Conservation (phyloP, 495 filamentous ascomycete species). For the Cercophora sp. region DNA sequence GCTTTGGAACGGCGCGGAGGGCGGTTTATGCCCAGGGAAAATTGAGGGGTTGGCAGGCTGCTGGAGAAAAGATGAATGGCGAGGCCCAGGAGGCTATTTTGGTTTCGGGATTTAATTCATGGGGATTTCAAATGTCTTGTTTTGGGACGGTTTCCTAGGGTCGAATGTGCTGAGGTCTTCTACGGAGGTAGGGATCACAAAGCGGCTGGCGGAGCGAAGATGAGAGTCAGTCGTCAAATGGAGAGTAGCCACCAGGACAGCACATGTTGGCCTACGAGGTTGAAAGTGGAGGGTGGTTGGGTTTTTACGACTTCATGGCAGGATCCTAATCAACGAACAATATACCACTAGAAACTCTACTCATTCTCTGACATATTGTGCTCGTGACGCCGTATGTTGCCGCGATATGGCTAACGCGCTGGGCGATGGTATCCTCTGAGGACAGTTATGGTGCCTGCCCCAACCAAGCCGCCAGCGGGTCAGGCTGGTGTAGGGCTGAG, state of each 20-base stretch:
- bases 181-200: too few relatives aligned
- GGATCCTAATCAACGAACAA: slow-evolving; percentile 36
- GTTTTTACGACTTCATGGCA: slow-evolving; percentile 41
- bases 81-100: slow-evolving; percentile 44
- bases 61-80: slow-evolving; percentile 38
- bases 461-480: not conserved
- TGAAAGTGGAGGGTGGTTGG: slow-evolving; percentile 16
- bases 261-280: not conserved
- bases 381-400: too few relatives aligned
- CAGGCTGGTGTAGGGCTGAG: not conserved
- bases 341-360: slow-evolving; percentile 12
- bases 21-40: slow-evolving; percentile 19
- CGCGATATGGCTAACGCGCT: too few relatives aligned
- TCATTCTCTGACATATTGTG: not conserved
- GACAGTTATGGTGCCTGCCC: too few relatives aligned
- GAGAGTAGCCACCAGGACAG: too few relatives aligned
- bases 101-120: slow-evolving; percentile 41
- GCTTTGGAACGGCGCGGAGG: slow-evolving; percentile 5
- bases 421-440: too few relatives aligned
- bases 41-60: slow-evolving; percentile 32
- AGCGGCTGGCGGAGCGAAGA: too few relatives aligned
- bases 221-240: too few relatives aligned
- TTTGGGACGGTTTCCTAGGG: slow-evolving; percentile 14
- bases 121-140: slow-evolving; percentile 12
- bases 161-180: too few relatives aligned